A percentile compares a stretch with the other conserved stretches of the same genome.
phyloP scores from a whole-genome alignment of 2,329 filamentous ascomycete genomes.

The Colletotrichum liriopes region DNA sequence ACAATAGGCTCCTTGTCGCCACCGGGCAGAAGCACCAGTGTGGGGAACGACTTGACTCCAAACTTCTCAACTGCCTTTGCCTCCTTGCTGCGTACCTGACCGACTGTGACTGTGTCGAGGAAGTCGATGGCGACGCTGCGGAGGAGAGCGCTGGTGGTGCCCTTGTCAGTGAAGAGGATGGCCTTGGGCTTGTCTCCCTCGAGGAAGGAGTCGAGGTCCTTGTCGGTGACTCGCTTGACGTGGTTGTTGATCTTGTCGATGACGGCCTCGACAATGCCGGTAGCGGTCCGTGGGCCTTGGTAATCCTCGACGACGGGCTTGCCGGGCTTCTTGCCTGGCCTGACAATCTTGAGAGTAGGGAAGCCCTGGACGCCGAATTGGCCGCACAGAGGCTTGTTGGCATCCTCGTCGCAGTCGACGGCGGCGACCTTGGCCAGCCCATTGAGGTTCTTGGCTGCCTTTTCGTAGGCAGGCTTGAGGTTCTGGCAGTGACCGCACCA shows the following conservation, averaged over 20 bases:
- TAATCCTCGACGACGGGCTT: conserved; percentile 93
- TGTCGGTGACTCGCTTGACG: conserved; percentile 85
- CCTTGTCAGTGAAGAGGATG: conserved; percentile 94
- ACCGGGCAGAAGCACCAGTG: conserved; percentile 84
- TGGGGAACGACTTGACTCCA: conserved; percentile 83
- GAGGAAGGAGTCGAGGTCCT: conserved; percentile 83
- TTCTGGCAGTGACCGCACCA: conserved; percentile 99
- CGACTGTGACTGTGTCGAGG: conserved; percentile 83
- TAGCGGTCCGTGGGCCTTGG: conserved; percentile 85
- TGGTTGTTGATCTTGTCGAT: conserved; percentile 92
- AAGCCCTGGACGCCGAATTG: conserved; percentile 93
- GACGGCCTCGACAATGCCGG: conserved; percentile 88
- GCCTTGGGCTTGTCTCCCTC: conserved; percentile 82
- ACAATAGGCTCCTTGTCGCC: conserved; percentile 77
- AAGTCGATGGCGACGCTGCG: conserved; percentile 93
- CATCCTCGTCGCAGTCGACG: conserved; percentile 93
- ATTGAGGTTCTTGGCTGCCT: conserved; percentile 89
- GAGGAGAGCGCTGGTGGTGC: conserved; percentile 85
- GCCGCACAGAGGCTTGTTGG: conserved; percentile 90
- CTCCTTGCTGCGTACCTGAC: conserved; percentile 89
- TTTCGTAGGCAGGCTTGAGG: conserved; percentile 95
- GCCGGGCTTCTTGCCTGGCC: conserved; percentile 82
- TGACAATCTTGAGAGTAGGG: conserved; percentile 94
- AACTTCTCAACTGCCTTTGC: conserved; percentile 80
- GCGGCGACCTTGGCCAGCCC: conserved; percentile 96